phyloP scores from a whole-genome alignment of 352 stramenopile genomes.

The Discostella stelligera region DNA sequence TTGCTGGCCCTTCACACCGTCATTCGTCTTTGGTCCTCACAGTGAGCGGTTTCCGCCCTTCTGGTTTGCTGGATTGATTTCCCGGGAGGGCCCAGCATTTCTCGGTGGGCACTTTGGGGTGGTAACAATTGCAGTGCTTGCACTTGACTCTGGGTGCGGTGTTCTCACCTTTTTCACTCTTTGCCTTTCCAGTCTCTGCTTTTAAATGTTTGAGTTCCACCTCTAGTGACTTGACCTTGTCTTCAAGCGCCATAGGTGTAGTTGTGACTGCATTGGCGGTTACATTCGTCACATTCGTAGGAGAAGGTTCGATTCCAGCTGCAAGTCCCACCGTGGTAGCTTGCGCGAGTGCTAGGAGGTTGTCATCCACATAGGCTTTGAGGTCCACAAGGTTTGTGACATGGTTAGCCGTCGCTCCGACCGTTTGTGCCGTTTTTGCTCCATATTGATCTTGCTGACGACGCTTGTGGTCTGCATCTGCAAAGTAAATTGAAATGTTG shows the following conservation, averaged over 20 bases:
- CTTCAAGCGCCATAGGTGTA: background rate
- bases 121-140: background rate
- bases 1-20: constrained; percentile 1
- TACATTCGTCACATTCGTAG: too few species aligned
- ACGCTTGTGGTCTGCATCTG: background rate
- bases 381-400: background rate
- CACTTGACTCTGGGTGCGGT: background rate
- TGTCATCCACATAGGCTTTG: too few species aligned
- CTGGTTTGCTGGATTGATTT: too few species aligned
- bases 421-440: background rate
- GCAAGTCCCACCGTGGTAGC: background rate
- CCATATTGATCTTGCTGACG: constrained; percentile 1
- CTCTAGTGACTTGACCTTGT: background rate
- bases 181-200: background rate
- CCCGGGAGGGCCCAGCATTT: background rate
- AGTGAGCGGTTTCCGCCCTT: background rate
- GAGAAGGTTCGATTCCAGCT: background rate
- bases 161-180: background rate
- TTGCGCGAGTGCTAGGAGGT: background rate
- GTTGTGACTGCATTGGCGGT: background rate
- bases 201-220: background rate
- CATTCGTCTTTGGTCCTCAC: background rate
- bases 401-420: background rate
- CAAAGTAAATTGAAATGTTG: too few species aligned
- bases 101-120: background rate